Conservation (phyloP, 1,284 basidiomycete genomes). For the Cutaneotrichosporon mucoides region DNA sequence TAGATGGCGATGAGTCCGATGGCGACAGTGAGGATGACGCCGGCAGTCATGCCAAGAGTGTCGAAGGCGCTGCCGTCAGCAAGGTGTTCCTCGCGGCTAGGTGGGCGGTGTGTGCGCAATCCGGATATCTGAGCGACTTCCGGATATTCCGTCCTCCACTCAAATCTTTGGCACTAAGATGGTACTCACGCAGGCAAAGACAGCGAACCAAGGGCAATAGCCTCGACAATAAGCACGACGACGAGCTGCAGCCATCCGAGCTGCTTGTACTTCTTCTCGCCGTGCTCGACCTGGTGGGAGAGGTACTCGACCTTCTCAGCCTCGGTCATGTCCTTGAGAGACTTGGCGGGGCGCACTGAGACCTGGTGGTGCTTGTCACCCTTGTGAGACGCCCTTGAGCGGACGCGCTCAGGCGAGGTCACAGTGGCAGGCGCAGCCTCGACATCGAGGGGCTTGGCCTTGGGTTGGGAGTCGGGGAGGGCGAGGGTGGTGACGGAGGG, state of each 20-base stretch:
- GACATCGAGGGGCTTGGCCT: too few species aligned
- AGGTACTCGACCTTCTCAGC: conserved; percentile 12
- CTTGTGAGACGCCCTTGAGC: not conserved
- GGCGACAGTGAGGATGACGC: conserved; percentile 14
- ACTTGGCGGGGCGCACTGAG: not conserved
- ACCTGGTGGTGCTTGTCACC: not conserved
- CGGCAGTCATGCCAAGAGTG: conserved; percentile 15
- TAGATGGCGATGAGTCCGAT: conserved; percentile 19
- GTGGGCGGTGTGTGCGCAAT: not conserved
- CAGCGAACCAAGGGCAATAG: conserved; percentile 17
- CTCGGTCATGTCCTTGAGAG: conserved; percentile 10
- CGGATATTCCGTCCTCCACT: not conserved
- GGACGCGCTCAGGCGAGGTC: too few species aligned
- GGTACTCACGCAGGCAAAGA: conserved; percentile 17
- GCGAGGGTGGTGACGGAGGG: too few species aligned
- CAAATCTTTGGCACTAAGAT: not conserved
- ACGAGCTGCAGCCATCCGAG: conserved; percentile 21
- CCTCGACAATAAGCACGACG: conserved; percentile 20
- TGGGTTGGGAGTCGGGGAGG: too few species aligned
- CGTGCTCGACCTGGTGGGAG: conserved; percentile 3
- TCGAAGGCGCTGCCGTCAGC: conserved; percentile 12
- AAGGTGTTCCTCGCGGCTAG: not conserved
- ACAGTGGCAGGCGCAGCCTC: not conserved
- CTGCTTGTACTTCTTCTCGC: conserved; percentile 20
- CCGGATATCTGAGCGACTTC: not conserved